phyloP scores from a whole-genome alignment of 306 rosid species.

The Cucurbita maxima region DNA sequence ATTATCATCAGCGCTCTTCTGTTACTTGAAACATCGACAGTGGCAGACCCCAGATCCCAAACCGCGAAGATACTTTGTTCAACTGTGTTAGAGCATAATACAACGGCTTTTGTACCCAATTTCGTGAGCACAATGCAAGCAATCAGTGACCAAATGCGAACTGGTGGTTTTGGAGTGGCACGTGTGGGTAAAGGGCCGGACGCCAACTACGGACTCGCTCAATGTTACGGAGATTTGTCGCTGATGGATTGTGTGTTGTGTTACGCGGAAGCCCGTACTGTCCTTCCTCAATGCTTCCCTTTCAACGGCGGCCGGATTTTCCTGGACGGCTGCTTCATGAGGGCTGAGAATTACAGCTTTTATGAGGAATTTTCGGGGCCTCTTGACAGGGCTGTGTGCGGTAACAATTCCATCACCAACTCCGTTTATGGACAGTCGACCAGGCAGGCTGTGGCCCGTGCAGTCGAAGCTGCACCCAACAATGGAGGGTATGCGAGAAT shows the following conservation, averaged over 20 bases:
- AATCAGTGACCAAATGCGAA: constrained; percentile 59
- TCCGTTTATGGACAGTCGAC: constrained; percentile 29
- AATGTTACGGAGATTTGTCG: constrained; percentile 87
- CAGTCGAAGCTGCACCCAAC: constrained; percentile 29
- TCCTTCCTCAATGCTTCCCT: constrained; percentile 78
- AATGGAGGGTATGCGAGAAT: constrained; percentile 41
- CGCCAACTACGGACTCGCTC: constrained; percentile 62
- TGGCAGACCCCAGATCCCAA: constrained; percentile 63
- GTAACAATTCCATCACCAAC: constrained; percentile 33
- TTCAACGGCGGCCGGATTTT: constrained; percentile 50
- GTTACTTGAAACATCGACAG: constrained; percentile 14
- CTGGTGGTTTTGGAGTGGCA: constrained; percentile 51
- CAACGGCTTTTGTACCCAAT: constrained; percentile 38
- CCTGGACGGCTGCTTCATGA: constrained; percentile 94
- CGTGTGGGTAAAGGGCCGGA: constrained; percentile 56
- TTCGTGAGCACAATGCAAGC: constrained; percentile 65
- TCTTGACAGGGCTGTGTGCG: constrained; percentile 43
- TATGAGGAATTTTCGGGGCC: constrained; percentile 41
- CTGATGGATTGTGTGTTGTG: constrained; percentile 66
- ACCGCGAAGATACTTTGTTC: constrained; percentile 37
- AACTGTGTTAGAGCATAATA: constrained; percentile 35
- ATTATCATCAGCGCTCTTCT: constrained; percentile 15
- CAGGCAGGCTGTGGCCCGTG: constrained; percentile 30
- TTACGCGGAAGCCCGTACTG: constrained; percentile 68
- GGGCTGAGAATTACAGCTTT: constrained; percentile 69